Evolutionary conservation across 352 stramenopile species (phyloP).

Genomic region (Pseudoperonospora humuli): DNA sequence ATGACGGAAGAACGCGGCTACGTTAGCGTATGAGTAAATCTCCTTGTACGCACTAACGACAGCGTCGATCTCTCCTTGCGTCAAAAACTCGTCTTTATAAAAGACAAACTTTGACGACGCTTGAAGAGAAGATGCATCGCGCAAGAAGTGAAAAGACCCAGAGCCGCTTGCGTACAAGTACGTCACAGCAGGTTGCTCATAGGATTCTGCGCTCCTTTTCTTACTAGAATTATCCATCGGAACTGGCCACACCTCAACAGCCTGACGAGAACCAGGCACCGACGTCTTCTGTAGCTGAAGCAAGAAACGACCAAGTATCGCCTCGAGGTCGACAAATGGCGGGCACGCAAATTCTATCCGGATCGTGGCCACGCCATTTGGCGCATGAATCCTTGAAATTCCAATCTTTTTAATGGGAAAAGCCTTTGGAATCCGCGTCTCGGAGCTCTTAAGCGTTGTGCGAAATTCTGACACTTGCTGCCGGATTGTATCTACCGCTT

Average conservation of each 20-base stretch:
- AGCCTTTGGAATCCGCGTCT: conserved; percentile 63
- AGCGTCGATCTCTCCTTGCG: conserved; percentile 56
- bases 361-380: conserved; percentile 78
- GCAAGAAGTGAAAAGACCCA: conserved; percentile 80
- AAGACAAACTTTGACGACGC: conserved; percentile 62
- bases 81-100: conserved; percentile 82
- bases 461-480: conserved; percentile 75
- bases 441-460: conserved; percentile 55
- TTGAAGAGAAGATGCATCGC: conserved; percentile 35
- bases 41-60: conserved; percentile 82
- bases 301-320: conserved; percentile 64
- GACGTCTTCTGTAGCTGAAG: conserved; percentile 37
- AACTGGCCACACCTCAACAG: conserved; percentile 56
- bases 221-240: conserved; percentile 26
- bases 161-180: conserved; percentile 68
- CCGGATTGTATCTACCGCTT: conserved; percentile 61
- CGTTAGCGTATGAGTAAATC: conserved; percentile 71
- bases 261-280: conserved; percentile 13
- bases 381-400: conserved; percentile 67
- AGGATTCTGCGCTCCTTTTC: conserved; percentile 54
- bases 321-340: conserved; percentile 66
- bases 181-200: conserved; percentile 59
- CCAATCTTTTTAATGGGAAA: conserved; percentile 80
- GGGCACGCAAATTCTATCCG: conserved; percentile 77
- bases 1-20: conserved; percentile 65